Evolutionary conservation across 768 basidiomycete species (phyloP), one percentile per base, ranked within the genome.

Genomic region (Xanthoconium purpureum): DNA sequence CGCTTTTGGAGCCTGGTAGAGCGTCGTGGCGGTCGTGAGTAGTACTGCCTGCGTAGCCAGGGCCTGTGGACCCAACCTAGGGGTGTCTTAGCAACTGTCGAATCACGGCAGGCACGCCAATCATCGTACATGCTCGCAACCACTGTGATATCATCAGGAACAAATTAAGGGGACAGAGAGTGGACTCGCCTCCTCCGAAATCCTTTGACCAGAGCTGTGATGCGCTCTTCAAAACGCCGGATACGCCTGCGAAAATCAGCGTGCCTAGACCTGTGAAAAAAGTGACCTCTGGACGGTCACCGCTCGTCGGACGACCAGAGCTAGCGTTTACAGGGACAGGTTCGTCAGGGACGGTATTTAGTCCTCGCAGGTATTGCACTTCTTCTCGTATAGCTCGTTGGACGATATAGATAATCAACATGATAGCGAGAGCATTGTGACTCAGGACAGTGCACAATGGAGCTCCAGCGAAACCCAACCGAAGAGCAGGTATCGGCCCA

Each of bases 121-220:
- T 36, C 28, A 53, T 20, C 56, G 39, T 58, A 70, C 68, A 68
- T 58, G 61, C 61, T 60, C 3, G 68, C 66, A 42, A 62, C 52
- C 30, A 63, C 66, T 61, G 46, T 36, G 17, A 38, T 37, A 14
- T 28, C 36, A 47, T 67, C 43, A 61, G 45, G 7, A 40, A 50
- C 14, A 32, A 54, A 52, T 11, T 20, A 18, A 18, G 14, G 15
- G 36, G 24, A 5, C 12, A 6, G n/a, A 36, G 17, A 57, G 18
- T 30, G 2, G 44, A 52, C 64, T 62, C 35, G 35, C 67, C 60
- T 50, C 63, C 68, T 51, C 63, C 61, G 17, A 68, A 58, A 46
- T 68, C 68, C 47, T 68, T 70, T n/a, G 66, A 67, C 63, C 67
- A 68, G 17, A 70, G 54, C 39, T 70, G 63, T 29, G 67, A 63